Evolutionary conservation across 2,329 filamentous ascomycete genomes (phyloP), one percentile per base, ranked within the genome.

Genomic region (Epichloe scottii): DNA sequence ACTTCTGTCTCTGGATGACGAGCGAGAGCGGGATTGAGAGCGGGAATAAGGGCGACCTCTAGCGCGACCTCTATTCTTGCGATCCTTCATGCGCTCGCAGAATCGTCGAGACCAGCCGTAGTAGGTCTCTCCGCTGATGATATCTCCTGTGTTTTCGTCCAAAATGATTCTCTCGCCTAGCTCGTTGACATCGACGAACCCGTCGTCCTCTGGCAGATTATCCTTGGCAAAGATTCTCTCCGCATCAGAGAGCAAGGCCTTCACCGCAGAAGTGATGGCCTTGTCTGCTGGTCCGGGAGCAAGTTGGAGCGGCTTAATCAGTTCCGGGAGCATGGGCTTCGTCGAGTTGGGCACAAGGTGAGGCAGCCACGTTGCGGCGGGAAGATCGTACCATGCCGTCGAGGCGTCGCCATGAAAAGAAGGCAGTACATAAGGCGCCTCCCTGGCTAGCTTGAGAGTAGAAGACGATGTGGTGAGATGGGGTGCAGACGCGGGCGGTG

Each of bases 31-130:
- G 2, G 68, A 67, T 3, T n/a, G 39, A 5, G 62, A 65, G 11
- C 47, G 51, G 1, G 68, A 67, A 8, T 53, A 56, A 3, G 71
- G 71, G 4, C 67, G 63, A 4, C 65, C 67, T 26, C 67, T 5
- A 58, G 56, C 10, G 51, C 53, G 38, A 53, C 54, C 15, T 49
- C 48, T 2, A 43, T 63, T 69, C 30, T 63, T 67, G 38, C 77
- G 72, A 48, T 73, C 69, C 66, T 84, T 88, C 85, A 93, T 93
- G 61, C 85, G 86, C 57, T 87, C 75, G 63, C 87, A 94, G 58
- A 95, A 93, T 1, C 73, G 72, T 39, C 79, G 77, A 5, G 88
- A 91, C 89, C 89, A 95, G 54, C 89, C 89, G 62, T 94, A 94
- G 64, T 94, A 94, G 1, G 85, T 87, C 55, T 87, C 82, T 1